A percentile compares a stretch with the other conserved stretches of the same genome.
phyloP scores from a whole-genome alignment of 768 basidiomycete genomes.

The Suillus americanus region DNA sequence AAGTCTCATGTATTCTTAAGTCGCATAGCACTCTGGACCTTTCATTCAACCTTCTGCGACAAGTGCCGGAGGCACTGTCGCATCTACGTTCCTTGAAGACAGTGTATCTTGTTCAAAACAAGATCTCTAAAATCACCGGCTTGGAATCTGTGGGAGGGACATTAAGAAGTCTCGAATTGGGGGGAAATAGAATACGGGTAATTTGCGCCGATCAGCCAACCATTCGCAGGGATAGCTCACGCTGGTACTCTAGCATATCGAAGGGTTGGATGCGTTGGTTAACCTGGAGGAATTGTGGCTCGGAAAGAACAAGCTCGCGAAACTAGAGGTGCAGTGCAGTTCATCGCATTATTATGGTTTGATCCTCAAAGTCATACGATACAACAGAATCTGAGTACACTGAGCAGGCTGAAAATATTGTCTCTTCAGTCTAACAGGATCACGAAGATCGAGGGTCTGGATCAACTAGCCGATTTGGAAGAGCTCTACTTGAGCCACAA shows the following conservation, averaged over 20 bases:
- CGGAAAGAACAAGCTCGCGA: slow-evolving; percentile 95
- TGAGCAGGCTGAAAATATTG: slow-evolving; percentile 79
- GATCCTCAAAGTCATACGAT: background rate
- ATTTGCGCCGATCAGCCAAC: slow-evolving; percentile 25
- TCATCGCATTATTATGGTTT: slow-evolving; percentile 1
- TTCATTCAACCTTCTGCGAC: slow-evolving; percentile 88
- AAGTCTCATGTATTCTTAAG: background rate
- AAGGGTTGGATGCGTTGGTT: slow-evolving; percentile 75
- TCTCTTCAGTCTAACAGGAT: slow-evolving; percentile 95
- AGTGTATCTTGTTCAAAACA: slow-evolving; percentile 96
- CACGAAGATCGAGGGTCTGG: slow-evolving; percentile 81
- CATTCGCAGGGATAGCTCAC: slow-evolving; percentile 2
- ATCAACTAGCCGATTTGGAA: slow-evolving; percentile 69
- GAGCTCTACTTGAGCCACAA: slow-evolving; percentile 96
- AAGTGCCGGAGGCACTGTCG: slow-evolving; percentile 62
- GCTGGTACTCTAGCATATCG: slow-evolving; percentile 65
- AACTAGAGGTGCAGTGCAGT: slow-evolving; percentile 73
- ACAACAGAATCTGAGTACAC: slow-evolving; percentile 60
- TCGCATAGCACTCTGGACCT: slow-evolving; percentile 74
- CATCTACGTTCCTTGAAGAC: slow-evolving; percentile 64
- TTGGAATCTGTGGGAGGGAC: slow-evolving; percentile 54
- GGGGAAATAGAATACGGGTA: slow-evolving; percentile 90
- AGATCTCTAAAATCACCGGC: slow-evolving; percentile 76
- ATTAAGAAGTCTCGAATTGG: slow-evolving; percentile 84
- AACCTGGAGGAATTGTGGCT: slow-evolving; percentile 94